Evolutionary conservation across 2,329 filamentous ascomycete genomes (phyloP), one percentile per base, ranked within the genome.

Genomic region (Xylariaceae sp.): DNA sequence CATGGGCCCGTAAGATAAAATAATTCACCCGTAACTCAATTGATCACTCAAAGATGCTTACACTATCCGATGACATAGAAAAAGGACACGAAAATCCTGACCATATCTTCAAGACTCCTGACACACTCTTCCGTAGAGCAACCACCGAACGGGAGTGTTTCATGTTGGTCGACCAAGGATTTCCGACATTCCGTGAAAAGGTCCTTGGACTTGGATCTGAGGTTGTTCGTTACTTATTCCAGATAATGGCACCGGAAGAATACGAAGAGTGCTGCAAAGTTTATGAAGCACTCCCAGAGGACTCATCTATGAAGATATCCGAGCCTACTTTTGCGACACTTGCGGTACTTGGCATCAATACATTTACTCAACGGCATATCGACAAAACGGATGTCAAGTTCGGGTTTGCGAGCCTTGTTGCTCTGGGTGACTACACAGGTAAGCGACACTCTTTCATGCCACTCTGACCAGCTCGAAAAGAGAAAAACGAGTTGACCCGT

Each of bases 351-450:
- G 45, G 50, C 11, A 45, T 48, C 33, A 48, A 48, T 45, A 31
- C 45, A 14, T 53, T 42, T 18, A 48, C 50, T 19, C 48, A 54
- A 31, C 45, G 51, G n/a, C 48, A 56, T 39, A 13, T 33, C 7
- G 54, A 56, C 33, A 45, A 33, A 6, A 56, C 39, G n/a, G 54
- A 56, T 18, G 45, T 54, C 47, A 46, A 51, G 31, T 50, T 45
- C 17, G 48, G 51, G 2, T 44, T 56, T 18, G 41, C 51, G 12
- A 31, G 41, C 19, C 33, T 56, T 13, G 34, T 54, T 12, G 14
- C 50, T 14, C 42, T 54, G n/a, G 54, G 51, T 12, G 18, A 42
- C 28, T 54, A 54, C 41, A 39, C 33, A 36, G 47, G 54, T 54
- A 46, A 46, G 48, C 14, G 7, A 12, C 17, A 6, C 17, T 31